Percentiles rank a stretch among this genome's conserved stretches.
These are phyloP conservation scores for Fraxinus latifolia DNA, from an alignment of 305 asterid genomes.

Conservation along the genomic window DNA sequence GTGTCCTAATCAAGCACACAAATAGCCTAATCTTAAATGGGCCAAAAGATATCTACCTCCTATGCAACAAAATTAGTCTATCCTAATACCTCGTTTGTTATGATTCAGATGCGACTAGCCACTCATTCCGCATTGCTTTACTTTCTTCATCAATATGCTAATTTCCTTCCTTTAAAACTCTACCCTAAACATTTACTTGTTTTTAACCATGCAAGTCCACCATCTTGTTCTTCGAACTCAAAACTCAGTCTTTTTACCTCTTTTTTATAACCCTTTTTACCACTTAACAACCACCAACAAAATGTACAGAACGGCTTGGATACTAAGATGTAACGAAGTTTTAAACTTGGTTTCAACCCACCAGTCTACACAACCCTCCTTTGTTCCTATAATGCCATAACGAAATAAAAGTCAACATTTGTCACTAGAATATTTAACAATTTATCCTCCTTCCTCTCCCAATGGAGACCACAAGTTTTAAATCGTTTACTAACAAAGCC, in stretches of 20 bases:
- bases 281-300: neutral
- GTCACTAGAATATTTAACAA: neutral
- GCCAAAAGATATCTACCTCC: neutral
- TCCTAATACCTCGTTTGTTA: neutral
- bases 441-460: neutral
- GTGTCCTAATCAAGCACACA: neutral
- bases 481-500: neutral
- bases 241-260: neutral
- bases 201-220: neutral
- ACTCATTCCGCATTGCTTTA: neutral
- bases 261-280: neutral
- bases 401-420: neutral
- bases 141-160: neutral
- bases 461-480: neutral
- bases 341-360: neutral
- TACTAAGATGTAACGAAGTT: neutral
- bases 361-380: neutral
- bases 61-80: neutral
- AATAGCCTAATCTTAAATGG: neutral
- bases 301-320: neutral
- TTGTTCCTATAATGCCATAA: neutral
- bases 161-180: neutral
- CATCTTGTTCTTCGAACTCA: neutral
- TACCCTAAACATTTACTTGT: neutral
- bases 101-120: neutral